Evolutionary conservation across 2,329 filamentous ascomycete species (phyloP), one percentile per base, ranked within the genome.

Genomic region (Sporothrix humicola): DNA sequence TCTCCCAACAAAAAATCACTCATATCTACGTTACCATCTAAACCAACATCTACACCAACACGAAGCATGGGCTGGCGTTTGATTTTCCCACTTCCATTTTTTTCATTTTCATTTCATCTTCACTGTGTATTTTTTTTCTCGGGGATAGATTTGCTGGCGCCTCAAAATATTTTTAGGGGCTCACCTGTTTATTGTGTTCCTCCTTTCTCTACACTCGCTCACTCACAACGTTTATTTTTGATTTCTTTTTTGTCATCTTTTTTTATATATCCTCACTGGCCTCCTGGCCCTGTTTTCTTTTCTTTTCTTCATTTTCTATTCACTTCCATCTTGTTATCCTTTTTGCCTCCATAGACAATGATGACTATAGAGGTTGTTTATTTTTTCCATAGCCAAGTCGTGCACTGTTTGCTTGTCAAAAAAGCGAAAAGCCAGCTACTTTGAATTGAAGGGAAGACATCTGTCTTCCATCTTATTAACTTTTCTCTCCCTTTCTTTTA

Each of bases 61-160:
- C 48, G 54, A 72, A 69, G 73, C 72, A 73, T 74, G 68, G 71
- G 59, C 48, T 73, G 74, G 74, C 71, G 72, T 74, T 76, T 73
- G 52, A 37, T 69, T 72, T 73, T 54, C 17, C 26, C 23, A 69
- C 66, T 68, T 63, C 31, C 56, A 31, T 42, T 15, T 46, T 12
- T 46, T 46, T 31, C 58, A 37, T 37, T 37, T 37, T 37, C 31
- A 37, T 37, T 37, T 37, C 7, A 37, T 37, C 7, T 37, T 37
- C 7, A 26, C 46, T 8, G 10, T 69, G 48, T 65, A 23, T 15
- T 2, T 44, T 44, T 42, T 52, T 37, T 70, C 13, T 26, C 1
- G 20, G 54, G 44, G 8, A 50, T 37, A 31, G 17, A 42, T 42
- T 70, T 61, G 23, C 46, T 17, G 44, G 58, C 44, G 52, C 65